A percentile compares a stretch with the other conserved stretches of the same genome.
phyloP scores from a whole-genome alignment of 2,329 filamentous ascomycete genomes.

The Colletotrichum kahawae region DNA sequence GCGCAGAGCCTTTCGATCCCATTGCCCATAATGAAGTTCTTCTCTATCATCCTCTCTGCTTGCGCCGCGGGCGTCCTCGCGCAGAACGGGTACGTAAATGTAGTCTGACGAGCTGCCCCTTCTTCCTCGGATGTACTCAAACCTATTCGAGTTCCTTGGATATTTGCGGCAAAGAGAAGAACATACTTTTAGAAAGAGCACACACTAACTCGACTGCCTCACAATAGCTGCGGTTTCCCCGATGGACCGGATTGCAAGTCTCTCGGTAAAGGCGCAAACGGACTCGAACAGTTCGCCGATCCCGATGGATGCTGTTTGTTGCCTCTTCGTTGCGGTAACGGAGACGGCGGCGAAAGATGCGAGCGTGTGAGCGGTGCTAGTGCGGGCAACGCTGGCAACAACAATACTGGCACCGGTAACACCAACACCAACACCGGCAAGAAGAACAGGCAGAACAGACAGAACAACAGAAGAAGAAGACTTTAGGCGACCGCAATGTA shows the following conservation, averaged over 20 bases:
- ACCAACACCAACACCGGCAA: background rate
- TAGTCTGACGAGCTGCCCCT: background rate
- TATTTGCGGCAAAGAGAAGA: background rate
- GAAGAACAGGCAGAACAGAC: background rate
- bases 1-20: background rate
- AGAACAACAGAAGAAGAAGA: background rate
- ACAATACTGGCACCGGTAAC: too few relatives aligned
- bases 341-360: conserved; percentile 1
- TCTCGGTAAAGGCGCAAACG: background rate
- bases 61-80: background rate
- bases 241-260: background rate
- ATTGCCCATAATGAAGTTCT: background rate
- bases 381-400: background rate
- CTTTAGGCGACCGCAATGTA: background rate
- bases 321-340: background rate
- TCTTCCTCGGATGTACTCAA: background rate
- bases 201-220: accelerated
- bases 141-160: background rate
- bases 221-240: background rate
- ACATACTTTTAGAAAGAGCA: too few relatives aligned
- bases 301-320: background rate
- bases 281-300: conserved; percentile 8
- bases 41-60: background rate
- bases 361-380: background rate
- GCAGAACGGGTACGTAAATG: background rate